Base-by-base conservation (phyloP, 306 rosid species). In the Castanopsis chinensis region DNA sequence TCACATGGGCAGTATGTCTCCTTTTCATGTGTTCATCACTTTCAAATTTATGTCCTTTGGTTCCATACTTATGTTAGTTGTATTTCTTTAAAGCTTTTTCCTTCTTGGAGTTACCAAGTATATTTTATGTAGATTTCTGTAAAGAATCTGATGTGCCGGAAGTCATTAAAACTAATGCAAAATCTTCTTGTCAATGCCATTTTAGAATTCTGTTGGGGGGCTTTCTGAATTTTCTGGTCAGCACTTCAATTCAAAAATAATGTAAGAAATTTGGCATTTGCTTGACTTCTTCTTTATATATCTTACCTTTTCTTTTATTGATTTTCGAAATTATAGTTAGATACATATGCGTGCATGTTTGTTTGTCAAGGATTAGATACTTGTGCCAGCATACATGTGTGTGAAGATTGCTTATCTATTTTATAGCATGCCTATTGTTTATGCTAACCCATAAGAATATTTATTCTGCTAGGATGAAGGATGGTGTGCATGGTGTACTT, bases 191-290 rank as follows among this genome's bases (percentile, higher is more conserved):
- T 55, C 32, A 69, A 32, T 78, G 74, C 78, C 73, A 49, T 82
- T 76, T 37, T 90, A 94, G 99, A 94, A 94, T 90, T 94, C 99
- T 80, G 92, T 92, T 72, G 99, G 99, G 75, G 99, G 93, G 73
- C 81, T 79, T 65, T 94, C 99, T 74, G 99, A 89, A 82, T 88
- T 85, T 84, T 91, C 99, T 53, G 99, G 99, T 77, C 85, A 84
- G 53, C 99, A 94, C 89, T 84, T 77, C 73, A 94, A 94, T 88
- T 88, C 92, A 17, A 91, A 85, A 79, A 88, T 79, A 37, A 78
- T 15, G 99, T 94, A 86, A 88, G 99, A 85, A 61, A 55, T 35
- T 69, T 75, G 43, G 73, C 54, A 33, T 37, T 81, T 21, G 67
- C 64, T 73, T 82, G 76, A 73, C 60, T 35, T 80, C 69, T 61